phyloP scores from a whole-genome alignment of 2,329 filamentous ascomycete genomes.

The Drechslerella coelobrocha region DNA sequence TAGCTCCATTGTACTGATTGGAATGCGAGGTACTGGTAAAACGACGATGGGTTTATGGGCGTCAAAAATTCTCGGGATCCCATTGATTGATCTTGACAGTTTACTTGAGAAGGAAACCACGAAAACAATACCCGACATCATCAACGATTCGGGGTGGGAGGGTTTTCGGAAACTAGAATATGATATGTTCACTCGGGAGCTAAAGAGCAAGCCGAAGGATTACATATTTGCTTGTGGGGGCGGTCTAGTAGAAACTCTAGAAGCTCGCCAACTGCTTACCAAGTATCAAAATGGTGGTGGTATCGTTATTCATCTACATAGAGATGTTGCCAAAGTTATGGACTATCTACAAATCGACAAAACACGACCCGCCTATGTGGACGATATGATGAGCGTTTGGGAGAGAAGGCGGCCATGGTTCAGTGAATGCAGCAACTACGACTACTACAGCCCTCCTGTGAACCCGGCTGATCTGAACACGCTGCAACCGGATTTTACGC shows the following conservation, averaged over 20 bases:
- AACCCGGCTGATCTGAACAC: constrained; percentile 63
- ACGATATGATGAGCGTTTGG: constrained; percentile 91
- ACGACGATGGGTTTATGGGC: constrained; percentile 91
- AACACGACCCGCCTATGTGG: constrained; percentile 87
- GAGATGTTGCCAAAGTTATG: constrained; percentile 86
- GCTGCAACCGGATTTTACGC: constrained; percentile 72
- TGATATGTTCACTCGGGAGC: constrained; percentile 73
- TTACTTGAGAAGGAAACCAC: constrained; percentile 78
- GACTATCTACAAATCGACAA: constrained; percentile 88
- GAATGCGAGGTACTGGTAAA: constrained; percentile 96
- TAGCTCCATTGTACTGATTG: constrained; percentile 85
- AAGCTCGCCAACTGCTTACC: constrained; percentile 76
- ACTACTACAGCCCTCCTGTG: constrained; percentile 82
- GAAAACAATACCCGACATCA: constrained; percentile 83
- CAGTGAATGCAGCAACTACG: constrained; percentile 88
- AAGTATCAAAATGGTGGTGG: constrained; percentile 78
- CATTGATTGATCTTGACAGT: constrained; percentile 84
- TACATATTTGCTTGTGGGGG: constrained; percentile 93
- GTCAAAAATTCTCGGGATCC: constrained; percentile 74
- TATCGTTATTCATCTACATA: constrained; percentile 83
- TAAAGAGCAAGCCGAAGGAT: constrained; percentile 75
- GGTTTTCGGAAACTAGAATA: constrained; percentile 83
- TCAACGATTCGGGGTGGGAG: constrained; percentile 80
- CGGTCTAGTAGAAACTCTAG: constrained; percentile 84
- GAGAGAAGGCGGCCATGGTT: constrained; percentile 87